Base-by-base conservation (phyloP, 192 early-diverging fungal genomes). In the Coemansia sp. region DNA sequence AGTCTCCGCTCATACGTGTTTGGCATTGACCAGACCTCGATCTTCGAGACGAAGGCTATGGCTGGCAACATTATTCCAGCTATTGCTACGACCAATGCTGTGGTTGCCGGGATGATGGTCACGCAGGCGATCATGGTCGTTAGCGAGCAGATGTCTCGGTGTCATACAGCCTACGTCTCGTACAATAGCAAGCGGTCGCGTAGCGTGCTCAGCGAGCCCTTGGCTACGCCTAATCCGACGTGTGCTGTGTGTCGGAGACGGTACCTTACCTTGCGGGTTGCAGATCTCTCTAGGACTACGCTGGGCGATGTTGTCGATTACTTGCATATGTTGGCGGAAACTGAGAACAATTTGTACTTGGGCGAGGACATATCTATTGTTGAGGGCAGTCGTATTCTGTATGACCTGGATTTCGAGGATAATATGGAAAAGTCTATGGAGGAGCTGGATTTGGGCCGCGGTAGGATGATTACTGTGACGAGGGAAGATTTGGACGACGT, bases 61-160 rank as follows among this genome's bases (percentile, higher is more conserved):
- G 98, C 98, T 6, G 97, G 97, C 55, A 97, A 96, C 69, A 98
- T 99, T 63, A 98, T 98, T 62, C 96, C 97, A 1, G 96, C 96
- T 29, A 94, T 99, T 62, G 96, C 98, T 40, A 98, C 98, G 0
- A 97, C 98, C 13, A 99, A 99, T 64, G 98, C 96, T 7, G 92
- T 97, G 29, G 87, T 98, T 63, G 93, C 96, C 12, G 98, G 97
- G 4, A 80, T 96, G 79, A 95, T 99, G 64, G 93, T 96, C 12
- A 85, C 94, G 73, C 88, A 94, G 43, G 93, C 93, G 1, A 89
- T 93, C 56, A 87, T 93, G 69, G 84, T 96, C 5, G 62, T 94
- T 5, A 59, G 49, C 50, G 53, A 30, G 22, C 64, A 69, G 10
- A 4, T 73, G 13, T 2, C 39, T 8, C 60, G 75, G 27, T 74